These are phyloP conservation scores for Sindora glabra DNA, from an alignment of 306 rosid species.

Conservation along the genomic window DNA sequence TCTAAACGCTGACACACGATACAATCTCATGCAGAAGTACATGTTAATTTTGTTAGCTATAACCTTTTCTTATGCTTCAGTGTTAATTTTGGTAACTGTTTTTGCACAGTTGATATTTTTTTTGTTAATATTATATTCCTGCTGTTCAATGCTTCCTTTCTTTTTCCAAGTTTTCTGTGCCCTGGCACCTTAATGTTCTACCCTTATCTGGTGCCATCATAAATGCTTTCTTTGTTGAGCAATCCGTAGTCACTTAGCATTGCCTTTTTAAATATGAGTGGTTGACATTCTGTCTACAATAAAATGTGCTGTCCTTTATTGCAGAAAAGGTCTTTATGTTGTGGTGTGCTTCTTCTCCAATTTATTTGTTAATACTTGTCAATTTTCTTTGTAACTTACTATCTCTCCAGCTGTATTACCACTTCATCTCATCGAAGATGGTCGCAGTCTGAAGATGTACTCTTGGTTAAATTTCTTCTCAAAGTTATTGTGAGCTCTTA, in stretches of 20 bases:
- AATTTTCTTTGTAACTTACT: slow-evolving; percentile 11
- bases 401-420: slow-evolving; percentile 41
- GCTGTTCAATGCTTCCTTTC: too few species aligned
- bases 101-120: background rate
- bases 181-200: too few species aligned
- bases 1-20: background rate
- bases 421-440: slow-evolving; percentile 37
- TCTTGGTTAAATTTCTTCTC: slow-evolving; percentile 60
- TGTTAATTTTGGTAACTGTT: background rate
- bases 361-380: background rate
- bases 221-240: too few species aligned
- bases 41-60: too few species aligned
- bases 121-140: too few species aligned
- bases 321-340: background rate
- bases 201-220: too few species aligned
- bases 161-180: too few species aligned
- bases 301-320: background rate
- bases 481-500: slow-evolving; percentile 50
- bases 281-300: background rate
- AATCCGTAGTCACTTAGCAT: too few species aligned
- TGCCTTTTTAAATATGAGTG: background rate
- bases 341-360: background rate
- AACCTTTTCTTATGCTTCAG: background rate
- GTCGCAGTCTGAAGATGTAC: slow-evolving; percentile 42
- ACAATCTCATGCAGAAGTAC: too few species aligned